Evolutionary conservation across 2,329 filamentous ascomycete genomes (phyloP), one percentile per base, ranked within the genome.

Genomic region (Botrytis medusae): DNA sequence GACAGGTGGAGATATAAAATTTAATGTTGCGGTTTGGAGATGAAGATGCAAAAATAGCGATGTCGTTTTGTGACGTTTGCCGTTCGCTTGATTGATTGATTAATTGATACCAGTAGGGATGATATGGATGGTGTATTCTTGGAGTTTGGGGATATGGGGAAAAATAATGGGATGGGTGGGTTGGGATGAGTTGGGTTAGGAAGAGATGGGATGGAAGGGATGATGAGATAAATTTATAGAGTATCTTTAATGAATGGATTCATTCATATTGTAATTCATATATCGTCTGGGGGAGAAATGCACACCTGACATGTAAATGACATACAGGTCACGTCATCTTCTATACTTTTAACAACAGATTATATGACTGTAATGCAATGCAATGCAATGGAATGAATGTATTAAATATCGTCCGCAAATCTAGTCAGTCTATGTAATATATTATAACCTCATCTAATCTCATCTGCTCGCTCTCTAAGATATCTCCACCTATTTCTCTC

Each of bases 61-160:
- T 62, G 20, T 40, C 34, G n/a, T 29, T 62, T n/a, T 16, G 61
- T 42, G 40, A 42, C 16, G 40, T 44, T 42, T 40, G 34, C 61
- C 4, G 4, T 32, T 61, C 37, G 16, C n/a, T 32, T 29, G 51
- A 57, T 57, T 57, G n/a, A 57, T 57, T 57, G 51, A 29, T 57
- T 57, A 29, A 57, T 34, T 40, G 40, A 70, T 70, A 70, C 68
- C 68, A 61, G 68, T 70, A 48, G 29, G 42, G 20, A 67, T 51
- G 29, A 20, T 42, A 57, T 42, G 65, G 7, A 69, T 69, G 48
- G 48, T 57, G 65, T 69, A 32, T 22, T 57, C 2, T 57, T 68
- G 64, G 64, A 29, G 64, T 54, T 51, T 57, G 37, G 48, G 25
- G n/a, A 12, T 5, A 6, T 12, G 22, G 34, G 34, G 65, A 57